Evolutionary conservation across 2,329 filamentous ascomycete species (phyloP).

Genomic region (Beauveria australis): DNA sequence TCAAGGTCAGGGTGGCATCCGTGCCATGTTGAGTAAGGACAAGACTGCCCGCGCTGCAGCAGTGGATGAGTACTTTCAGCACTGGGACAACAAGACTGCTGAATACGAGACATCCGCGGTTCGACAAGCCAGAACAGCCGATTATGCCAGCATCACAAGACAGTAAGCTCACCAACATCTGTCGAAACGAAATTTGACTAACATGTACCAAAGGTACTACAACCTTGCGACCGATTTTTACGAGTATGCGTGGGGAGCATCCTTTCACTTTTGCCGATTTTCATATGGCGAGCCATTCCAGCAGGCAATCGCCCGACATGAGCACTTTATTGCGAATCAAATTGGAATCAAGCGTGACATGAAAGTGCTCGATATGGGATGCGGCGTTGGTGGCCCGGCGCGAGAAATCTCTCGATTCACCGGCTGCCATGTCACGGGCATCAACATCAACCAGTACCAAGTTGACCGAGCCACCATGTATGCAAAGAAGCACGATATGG

Average conservation of each 20-base stretch:
- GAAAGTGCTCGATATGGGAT: constrained; percentile 89
- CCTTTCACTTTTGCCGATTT: constrained; percentile 94
- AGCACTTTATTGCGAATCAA: constrained; percentile 86
- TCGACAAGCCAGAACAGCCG: constrained; percentile 59
- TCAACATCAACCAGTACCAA: constrained; percentile 99
- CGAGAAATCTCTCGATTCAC: constrained; percentile 91
- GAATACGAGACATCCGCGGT: constrained; percentile 67
- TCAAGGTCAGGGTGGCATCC: constrained; percentile 58
- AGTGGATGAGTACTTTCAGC: constrained; percentile 82
- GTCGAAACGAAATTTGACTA: not conserved
- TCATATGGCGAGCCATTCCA: constrained; percentile 74
- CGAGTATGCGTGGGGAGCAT: constrained; percentile 89
- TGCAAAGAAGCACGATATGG: constrained; percentile 68
- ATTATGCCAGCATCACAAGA: constrained; percentile 82
- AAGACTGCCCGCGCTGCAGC: constrained; percentile 61
- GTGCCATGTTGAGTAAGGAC: constrained; percentile 76
- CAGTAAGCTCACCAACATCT: constrained; percentile 49
- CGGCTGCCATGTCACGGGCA: constrained; percentile 71
- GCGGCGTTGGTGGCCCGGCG: constrained; percentile 89
- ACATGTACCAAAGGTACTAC: constrained; percentile 59
- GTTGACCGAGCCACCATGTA: constrained; percentile 80
- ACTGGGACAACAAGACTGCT: constrained; percentile 73
- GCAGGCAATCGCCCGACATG: constrained; percentile 85
- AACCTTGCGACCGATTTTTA: constrained; percentile 87
- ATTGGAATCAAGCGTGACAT: constrained; percentile 74